These are phyloP conservation scores for Neolentinus lepideus DNA, from an alignment of 1,284 basidiomycete species.

Conservation along the genomic window DNA sequence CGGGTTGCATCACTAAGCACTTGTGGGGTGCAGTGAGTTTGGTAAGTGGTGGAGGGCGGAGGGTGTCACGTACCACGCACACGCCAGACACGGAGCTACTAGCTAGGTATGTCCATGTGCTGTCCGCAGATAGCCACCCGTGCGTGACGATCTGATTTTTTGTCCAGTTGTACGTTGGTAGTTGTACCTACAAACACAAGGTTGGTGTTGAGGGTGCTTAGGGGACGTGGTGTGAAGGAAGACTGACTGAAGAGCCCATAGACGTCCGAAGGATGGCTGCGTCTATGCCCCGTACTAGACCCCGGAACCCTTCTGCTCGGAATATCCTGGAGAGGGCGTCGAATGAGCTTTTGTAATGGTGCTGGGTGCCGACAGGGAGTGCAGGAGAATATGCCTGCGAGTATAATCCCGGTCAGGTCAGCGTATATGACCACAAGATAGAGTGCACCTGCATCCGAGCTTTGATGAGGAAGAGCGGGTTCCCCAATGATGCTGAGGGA, in stretches of 20 bases:
- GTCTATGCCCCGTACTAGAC: slow-evolving; percentile 86
- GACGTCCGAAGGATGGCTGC: slow-evolving; percentile 91
- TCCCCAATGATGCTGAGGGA: slow-evolving; percentile 73
- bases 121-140: slow-evolving; percentile 64
- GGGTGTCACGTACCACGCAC: slow-evolving; percentile 67
- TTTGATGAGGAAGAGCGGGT: slow-evolving; percentile 94
- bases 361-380: slow-evolving; percentile 92
- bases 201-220: background rate
- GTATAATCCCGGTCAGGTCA: slow-evolving; percentile 3
- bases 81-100: slow-evolving; percentile 87
- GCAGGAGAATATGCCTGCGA: slow-evolving; percentile 84
- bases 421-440: background rate
- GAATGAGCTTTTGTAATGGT: slow-evolving; percentile 80
- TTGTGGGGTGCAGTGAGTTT: slow-evolving; percentile 20
- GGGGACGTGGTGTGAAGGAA: background rate
- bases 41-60: background rate
- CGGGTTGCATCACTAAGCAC: slow-evolving; percentile 86
- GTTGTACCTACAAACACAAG: slow-evolving; percentile 62
- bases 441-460: slow-evolving; percentile 86
- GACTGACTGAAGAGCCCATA: slow-evolving; percentile 80
- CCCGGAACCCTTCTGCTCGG: slow-evolving; percentile 68
- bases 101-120: slow-evolving; percentile 82
- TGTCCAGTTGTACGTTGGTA: slow-evolving; percentile 93
- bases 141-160: slow-evolving; percentile 70
- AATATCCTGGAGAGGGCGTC: slow-evolving; percentile 82